Evolutionary conservation across 371 early-diverging fungal species (phyloP), one percentile per base, ranked within the genome.

Genomic region (Actinomucor elegans): DNA sequence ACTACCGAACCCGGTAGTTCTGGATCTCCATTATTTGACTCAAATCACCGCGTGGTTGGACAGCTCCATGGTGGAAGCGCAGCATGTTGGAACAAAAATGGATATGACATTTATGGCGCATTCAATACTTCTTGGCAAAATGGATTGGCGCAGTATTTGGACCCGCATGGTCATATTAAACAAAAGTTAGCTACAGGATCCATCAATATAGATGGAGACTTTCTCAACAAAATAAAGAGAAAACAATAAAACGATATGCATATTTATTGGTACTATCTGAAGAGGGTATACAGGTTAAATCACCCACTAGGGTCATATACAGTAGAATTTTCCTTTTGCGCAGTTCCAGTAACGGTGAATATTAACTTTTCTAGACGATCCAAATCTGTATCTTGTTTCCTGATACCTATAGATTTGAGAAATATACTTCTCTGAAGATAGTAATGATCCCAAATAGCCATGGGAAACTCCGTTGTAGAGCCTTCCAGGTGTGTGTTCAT

Each of bases 1-100:
- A 79, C 74, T 4, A 79, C 80, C 26, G 80, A 80, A 36, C 80
- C 80, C 3, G 80, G 80, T 9, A 71, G 71, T 18, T 76, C 77
- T 35, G 80, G 80, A 12, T 76, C 75, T 0, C 80, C 80, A 0
- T 37, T 80, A 24, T 80, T 80, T 52, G 68, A 80, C 28, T 61
- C 70, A 1, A 67, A 60, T 18, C 65, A 65, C 57, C 51, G 72
- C 4, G 71, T 80, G n/a, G 67, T 79, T 1, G 80, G 80, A 1
- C 80, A 80, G 18, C 45, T 80, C 27, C 80, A 80, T 57, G 80
- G 80, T 2, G 80, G 80, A 0, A 54, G 59, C 7, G 71, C 80
- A 8, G 62, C 70, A 12, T 80, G 80, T 17, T 71, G 59, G 52
- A 57, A 42, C 31, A 55, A 75, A n/a, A 51, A 45, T 5, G 80